phyloP scores from a whole-genome alignment of 2,329 filamentous ascomycete species.

The Dothideomycetes sp. region DNA sequence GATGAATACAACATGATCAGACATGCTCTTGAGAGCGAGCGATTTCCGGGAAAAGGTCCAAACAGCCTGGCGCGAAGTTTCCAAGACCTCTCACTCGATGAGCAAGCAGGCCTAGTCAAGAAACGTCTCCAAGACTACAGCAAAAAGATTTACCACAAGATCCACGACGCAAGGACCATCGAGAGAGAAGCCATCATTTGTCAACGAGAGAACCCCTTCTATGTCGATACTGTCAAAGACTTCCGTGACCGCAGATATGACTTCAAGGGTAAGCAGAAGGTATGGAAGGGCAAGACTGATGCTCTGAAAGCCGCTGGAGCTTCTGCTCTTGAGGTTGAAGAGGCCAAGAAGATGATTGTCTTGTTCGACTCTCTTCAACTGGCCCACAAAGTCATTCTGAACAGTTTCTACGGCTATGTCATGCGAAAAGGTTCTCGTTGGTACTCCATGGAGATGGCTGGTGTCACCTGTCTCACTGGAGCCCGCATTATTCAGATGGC shows the following conservation, averaged over 20 bases:
- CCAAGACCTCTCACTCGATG: constrained; percentile 69
- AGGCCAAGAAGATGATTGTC: constrained; percentile 97
- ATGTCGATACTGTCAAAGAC: constrained; percentile 89
- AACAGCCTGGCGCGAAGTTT: constrained; percentile 65
- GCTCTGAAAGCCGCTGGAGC: constrained; percentile 76
- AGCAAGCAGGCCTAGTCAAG: constrained; percentile 70
- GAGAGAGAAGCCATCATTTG: constrained; percentile 96
- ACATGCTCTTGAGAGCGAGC: constrained; percentile 82
- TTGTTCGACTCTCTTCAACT: constrained; percentile 92
- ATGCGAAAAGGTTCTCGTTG: constrained; percentile 98
- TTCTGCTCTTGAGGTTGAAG: constrained; percentile 65
- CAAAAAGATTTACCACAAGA: constrained; percentile 99
- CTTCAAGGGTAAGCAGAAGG: constrained; percentile 96
- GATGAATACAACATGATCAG: constrained; percentile 99
- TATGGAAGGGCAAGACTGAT: constrained; percentile 96
- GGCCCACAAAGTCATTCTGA: constrained; percentile 97
- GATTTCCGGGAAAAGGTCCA: constrained; percentile 70
- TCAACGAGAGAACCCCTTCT: constrained; percentile 95
- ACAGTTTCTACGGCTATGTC: constrained; percentile 98
- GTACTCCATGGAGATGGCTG: constrained; percentile 99
- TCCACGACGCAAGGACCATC: constrained; percentile 87
- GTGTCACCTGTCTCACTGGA: constrained; percentile 92
- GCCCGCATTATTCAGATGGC: constrained; percentile 97
- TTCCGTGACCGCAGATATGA: constrained; percentile 97
- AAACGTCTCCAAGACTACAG: constrained; percentile 88